Base-by-base conservation (phyloP, 1,284 basidiomycete species). In the Ceratobasidium papillatum region DNA sequence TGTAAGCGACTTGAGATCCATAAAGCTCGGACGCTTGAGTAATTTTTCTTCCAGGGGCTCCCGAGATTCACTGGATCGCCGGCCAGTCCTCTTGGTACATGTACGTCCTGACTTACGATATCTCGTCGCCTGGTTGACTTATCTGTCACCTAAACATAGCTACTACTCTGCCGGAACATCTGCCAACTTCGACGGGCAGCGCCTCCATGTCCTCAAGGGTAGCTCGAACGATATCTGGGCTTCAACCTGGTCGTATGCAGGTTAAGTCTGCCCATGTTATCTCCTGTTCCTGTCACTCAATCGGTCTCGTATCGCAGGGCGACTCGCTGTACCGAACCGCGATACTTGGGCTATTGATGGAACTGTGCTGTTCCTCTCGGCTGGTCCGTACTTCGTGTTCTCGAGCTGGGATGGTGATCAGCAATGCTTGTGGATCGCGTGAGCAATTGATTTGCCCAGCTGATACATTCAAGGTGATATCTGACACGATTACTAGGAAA, bases 401-500 rank as follows among this genome's bases (percentile, higher is more conserved):
- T 83, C 82, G 2, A 80, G 79, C 52, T 83, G 79, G 79, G 82
- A 83, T 75, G 81, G 81, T 8, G 75, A 75, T 49, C 75, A 82
- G 58, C 83, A 84, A 78, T 83, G 81, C 62, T 77, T 84, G 17
- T 84, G 74, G 34, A 83, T 84, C 66, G 79, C 82, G 80, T 81
- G 75, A 61, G 79, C 75, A 38, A 8, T 25, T 41, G 32, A 2
- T 45, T 49, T 19, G 5, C n/a, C 3, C 30, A 34, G 19, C 12
- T 19, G 5, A 4, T 22, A 30, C 38, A 19, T 38, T 22, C 74
- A 81, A 77, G 81, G 69, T 19, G 51, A 25, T 54, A 8, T 5
- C 27, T 54, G 27, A 17, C 41, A 17, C 51, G 32, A 17, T 32
- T 9, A 30, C 32, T 72, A 82, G 79, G 4, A 77, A 81, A 69